phyloP scores from a whole-genome alignment of 2,329 filamentous ascomycete genomes.

The Leptodontidium sp. region DNA sequence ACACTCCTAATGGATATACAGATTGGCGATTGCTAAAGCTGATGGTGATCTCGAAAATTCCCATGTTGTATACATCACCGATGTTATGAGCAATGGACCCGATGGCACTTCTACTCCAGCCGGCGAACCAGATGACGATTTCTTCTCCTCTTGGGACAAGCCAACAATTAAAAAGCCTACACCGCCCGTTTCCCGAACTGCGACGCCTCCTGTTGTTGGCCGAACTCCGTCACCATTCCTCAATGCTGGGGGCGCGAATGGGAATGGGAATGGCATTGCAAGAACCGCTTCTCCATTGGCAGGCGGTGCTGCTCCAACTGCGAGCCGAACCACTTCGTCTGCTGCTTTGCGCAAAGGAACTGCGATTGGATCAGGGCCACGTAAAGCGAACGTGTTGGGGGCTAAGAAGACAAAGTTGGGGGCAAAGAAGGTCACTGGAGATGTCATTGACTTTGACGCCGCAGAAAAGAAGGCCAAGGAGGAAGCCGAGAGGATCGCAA shows the following conservation, averaged over 20 bases:
- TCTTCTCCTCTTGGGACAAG: constrained; percentile 99
- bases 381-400: constrained; percentile 86
- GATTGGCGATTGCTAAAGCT: neutral
- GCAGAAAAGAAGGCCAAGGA: constrained; percentile 97
- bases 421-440: constrained; percentile 85
- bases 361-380: constrained; percentile 66
- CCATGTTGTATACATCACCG: constrained; percentile 81
- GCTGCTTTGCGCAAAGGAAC: constrained; percentile 82
- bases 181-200: constrained; percentile 88
- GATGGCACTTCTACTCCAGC: constrained; percentile 80
- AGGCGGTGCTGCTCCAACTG: constrained; percentile 60
- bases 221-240: constrained; percentile 92
- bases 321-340: constrained; percentile 78
- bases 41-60: constrained; percentile 73
- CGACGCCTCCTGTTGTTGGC: constrained; percentile 81
- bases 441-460: constrained; percentile 93
- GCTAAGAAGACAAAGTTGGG: constrained; percentile 90
- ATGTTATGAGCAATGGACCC: constrained; percentile 66
- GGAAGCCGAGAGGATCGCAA: constrained; percentile 94
- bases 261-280: constrained; percentile 74
- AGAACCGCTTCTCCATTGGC: constrained; percentile 85
- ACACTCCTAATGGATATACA: neutral
- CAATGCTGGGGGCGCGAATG: constrained; percentile 67
- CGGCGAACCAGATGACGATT: constrained; percentile 86
- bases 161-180: constrained; percentile 95